Base-by-base conservation (phyloP, 768 basidiomycete genomes). In the Suillus bovinus region DNA sequence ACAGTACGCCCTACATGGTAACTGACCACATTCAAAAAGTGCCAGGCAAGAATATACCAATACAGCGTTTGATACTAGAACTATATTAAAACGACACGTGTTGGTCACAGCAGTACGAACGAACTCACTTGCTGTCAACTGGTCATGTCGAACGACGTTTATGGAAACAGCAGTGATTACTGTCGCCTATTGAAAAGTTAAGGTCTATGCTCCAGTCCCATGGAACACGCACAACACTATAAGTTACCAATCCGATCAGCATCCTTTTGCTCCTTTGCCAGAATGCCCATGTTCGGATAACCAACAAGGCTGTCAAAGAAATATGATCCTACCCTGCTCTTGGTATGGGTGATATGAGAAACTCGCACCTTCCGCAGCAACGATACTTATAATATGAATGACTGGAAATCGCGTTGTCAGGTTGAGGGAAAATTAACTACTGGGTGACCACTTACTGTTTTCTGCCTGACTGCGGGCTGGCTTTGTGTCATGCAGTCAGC, bases 271-370 rank as follows among this genome's bases (percentile, higher is more conserved):
- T 33, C 9, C 64, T 42, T 31, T 63, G 50, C 68, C 68, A 69
- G 16, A 66, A 71, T 1, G 69, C 69, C 33, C 63, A 69, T 13
- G 68, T 71, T 60, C 64, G 66, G 20, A 69, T 22, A 50, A 63
- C 6, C 3, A 69, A 58, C 36, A 69, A 64, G 34, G 46, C 69
- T 71, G 46, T 22, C 20, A 8, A 39, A n/a, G 27, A 46, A 27
- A 33, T 6, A 47, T 33, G 17, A 20, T 17, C 55, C n/a, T 20
- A 6, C 4, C 55, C 27, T 13, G 2, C 4, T 13, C 38, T 20
- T 7, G 22, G 41, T 24, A n/a, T 34, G 5, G 34, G 20, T 13
- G 17, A 54, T 36, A 20, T 2, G 24, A 14, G 38, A 16, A 20
- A 61, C 27, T 42, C 42, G 41, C 39, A 62, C 62, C 29, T 36